Base-by-base conservation (phyloP, 2,329 filamentous ascomycete species). In the Diaporthe sp. region DNA sequence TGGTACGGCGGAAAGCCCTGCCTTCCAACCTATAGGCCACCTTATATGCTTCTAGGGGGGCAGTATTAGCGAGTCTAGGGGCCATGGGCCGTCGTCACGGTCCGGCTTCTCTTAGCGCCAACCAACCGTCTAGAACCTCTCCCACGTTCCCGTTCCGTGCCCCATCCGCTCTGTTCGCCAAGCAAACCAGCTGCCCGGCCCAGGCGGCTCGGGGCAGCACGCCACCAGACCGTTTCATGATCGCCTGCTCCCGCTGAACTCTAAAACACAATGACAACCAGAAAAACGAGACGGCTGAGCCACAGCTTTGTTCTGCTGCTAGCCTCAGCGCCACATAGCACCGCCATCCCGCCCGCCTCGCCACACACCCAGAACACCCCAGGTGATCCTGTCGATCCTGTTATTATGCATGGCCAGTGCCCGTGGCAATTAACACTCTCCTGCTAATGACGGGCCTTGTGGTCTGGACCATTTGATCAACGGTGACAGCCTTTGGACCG, bases 391-490 rank as follows among this genome's bases (percentile, higher is more conserved):
- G 63, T 13, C 63, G 63, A 66, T 66, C 63, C 63, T 37, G 12
- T 66, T 51, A 19, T 51, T 27, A 51, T 51, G 63, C 63, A 51
- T 9, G 42, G 42, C 25, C 44, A 51, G 4, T 51, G 30, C 27
- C 37, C 63, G 39, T 47, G 63, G 61, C 61, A 66, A 66, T 47
- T 37, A 51, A 37, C 22, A 37, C 42, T 13, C 22, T 51, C 3
- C 32, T 51, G 22, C 13, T 66, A 51, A 51, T 37, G 44, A 66
- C 61, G 44, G 61, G 30, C 12, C 13, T 42, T 3, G 17, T 15
- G 69, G 69, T 51, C 69, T 71, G 55, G 69, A 61, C 55, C 69
- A 39, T 32, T 42, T 61, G 56, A 71, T 71, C 69, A 71, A 27
- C 55, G 32, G 30, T 37, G 47, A 51, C 42, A 32, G 30, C 42